Evolutionary conservation across 192 early-diverging fungal genomes (phyloP).

Genomic region (Fimicolochytrium jonesii): DNA sequence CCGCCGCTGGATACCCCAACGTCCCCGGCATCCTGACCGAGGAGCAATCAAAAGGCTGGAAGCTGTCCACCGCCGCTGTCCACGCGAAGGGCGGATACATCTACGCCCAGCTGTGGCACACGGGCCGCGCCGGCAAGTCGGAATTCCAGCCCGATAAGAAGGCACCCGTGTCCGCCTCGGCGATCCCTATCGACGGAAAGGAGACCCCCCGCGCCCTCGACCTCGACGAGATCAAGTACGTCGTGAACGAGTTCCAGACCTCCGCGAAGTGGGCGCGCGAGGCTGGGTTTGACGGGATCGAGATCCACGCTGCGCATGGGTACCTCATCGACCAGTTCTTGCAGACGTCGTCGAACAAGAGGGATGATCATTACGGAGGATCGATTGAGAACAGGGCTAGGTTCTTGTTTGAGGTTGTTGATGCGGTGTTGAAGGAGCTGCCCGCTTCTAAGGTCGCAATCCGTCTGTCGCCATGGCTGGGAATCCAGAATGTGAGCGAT

Average conservation of each 20-base stretch:
- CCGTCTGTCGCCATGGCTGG: conserved; percentile 31
- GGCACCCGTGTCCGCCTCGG: conserved; percentile 36
- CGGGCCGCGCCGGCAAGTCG: conserved; percentile 35
- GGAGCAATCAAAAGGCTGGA: conserved; percentile 47
- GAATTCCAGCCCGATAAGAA: conserved; percentile 29
- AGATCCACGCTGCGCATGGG: conserved; percentile 77
- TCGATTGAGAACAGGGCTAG: conserved; percentile 76
- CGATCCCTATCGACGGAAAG: conserved; percentile 15
- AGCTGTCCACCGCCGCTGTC: conserved; percentile 47
- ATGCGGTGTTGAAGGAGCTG: conserved; percentile 24
- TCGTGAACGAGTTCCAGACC: conserved; percentile 58
- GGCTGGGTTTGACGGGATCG: conserved; percentile 85
- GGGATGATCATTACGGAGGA: conserved; percentile 89
- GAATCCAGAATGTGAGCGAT: conserved; percentile 13
- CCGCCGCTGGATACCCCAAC: conserved; percentile 18
- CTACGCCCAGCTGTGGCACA: conserved; percentile 55
- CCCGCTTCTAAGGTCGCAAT: conserved; percentile 34
- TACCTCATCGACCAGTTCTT: conserved; percentile 82
- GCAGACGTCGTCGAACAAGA: conserved; percentile 71
- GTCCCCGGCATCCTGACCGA: conserved; percentile 11
- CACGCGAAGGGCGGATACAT: conserved; percentile 53
- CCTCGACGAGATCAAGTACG: conserved; percentile 60
- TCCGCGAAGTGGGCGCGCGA: conserved; percentile 66
- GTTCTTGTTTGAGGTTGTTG: conserved; percentile 33
- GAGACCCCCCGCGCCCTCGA: conserved; percentile 55